These are phyloP conservation scores for Trypanosoma mega DNA, from an alignment of 208 protist genomes.

Conservation along the genomic window DNA sequence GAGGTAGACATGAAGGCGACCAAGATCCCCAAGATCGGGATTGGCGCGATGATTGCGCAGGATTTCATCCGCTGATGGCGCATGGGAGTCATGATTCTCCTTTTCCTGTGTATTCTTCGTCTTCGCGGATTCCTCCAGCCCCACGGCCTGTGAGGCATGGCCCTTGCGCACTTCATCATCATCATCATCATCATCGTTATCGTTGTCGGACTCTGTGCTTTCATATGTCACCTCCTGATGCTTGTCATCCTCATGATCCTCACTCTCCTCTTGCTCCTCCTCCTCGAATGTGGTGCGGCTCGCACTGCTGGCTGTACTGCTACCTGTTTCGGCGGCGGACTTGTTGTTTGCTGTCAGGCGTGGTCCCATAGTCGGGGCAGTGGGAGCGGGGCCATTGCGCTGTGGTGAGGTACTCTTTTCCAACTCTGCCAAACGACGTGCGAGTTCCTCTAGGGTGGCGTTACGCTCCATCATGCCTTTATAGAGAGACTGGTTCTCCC, in stretches of 20 bases:
- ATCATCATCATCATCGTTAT: slow-evolving; percentile 14
- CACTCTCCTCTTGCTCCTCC: not conserved
- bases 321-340: no score
- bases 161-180: not conserved
- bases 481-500: slow-evolving; percentile 39
- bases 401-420: slow-evolving; percentile 32
- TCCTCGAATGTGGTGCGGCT: not conserved
- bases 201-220: no score
- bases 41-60: slow-evolving; percentile 7
- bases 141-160: not conserved
- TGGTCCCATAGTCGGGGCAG: not conserved
- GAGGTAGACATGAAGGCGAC: slow-evolving; percentile 32
- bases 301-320: no score
- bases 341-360: not conserved
- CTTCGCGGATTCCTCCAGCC: not conserved
- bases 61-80: slow-evolving; percentile 15
- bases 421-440: slow-evolving; percentile 45
- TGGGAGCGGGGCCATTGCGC: not conserved
- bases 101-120: slow-evolving; percentile 14
- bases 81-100: slow-evolving; percentile 7
- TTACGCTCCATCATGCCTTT: slow-evolving; percentile 36
- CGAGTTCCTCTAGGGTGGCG: slow-evolving; percentile 43
- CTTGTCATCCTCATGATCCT: no score
- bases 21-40: slow-evolving; percentile 1
- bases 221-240: no score